phyloP scores from a whole-genome alignment of 2,329 filamentous ascomycete genomes.

The Talaromyces sp. region DNA sequence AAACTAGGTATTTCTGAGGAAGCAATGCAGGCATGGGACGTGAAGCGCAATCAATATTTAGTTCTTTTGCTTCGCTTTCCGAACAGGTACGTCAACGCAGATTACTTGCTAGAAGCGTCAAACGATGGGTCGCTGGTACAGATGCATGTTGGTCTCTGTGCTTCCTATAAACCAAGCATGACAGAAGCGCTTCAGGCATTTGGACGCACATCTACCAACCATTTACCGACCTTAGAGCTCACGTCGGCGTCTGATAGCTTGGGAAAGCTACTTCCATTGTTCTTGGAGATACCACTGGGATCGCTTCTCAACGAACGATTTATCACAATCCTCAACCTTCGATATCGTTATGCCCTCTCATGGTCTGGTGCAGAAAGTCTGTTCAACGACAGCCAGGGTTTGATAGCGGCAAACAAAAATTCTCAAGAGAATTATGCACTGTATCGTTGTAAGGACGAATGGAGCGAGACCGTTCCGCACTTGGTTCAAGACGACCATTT shows the following conservation, averaged over 20 bases:
- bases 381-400: constrained; percentile 49
- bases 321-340: constrained; percentile 59
- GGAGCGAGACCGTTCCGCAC: constrained; percentile 31
- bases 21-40: constrained; percentile 20
- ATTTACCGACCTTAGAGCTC: neutral
- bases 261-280: constrained; percentile 52
- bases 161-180: constrained; percentile 67
- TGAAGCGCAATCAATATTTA: constrained; percentile 46
- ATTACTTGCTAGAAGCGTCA: constrained; percentile 50
- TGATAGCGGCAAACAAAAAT: constrained; percentile 16
- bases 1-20: constrained; percentile 42
- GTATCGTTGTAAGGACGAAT: constrained; percentile 26
- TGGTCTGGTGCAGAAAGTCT: constrained; percentile 68
- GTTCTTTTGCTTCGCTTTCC: constrained; percentile 68
- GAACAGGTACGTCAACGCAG: constrained; percentile 59
- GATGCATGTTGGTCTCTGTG: constrained; percentile 68
- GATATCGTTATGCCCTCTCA: constrained; percentile 50
- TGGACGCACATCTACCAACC: neutral
- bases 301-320: constrained; percentile 66
- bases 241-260: neutral
- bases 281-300: constrained; percentile 70
- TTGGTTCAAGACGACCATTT: constrained; percentile 54
- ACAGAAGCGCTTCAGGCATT: constrained; percentile 56
- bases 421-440: constrained; percentile 3
- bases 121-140: constrained; percentile 42